Percentiles rank a stretch among this genome's conserved stretches.
phyloP scores from a whole-genome alignment of 2,329 filamentous ascomycete species.

The Pestalotiopsis sp. region DNA sequence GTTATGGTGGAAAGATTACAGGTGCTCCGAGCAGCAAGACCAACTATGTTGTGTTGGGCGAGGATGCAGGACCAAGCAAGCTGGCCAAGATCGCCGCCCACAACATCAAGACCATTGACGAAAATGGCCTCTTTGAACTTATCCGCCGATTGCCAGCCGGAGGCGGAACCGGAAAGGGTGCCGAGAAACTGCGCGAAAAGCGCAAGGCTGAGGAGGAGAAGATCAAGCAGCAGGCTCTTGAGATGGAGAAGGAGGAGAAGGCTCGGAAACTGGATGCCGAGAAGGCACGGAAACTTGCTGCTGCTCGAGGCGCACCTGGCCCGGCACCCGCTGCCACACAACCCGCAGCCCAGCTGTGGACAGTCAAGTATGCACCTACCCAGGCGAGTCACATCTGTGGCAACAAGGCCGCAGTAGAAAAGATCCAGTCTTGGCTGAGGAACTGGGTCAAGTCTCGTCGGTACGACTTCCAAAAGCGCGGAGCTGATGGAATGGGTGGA shows the following conservation, averaged over 20 bases:
- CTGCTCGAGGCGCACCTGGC: slow-evolving; percentile 40
- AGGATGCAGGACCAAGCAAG: slow-evolving; percentile 92
- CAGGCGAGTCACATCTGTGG: slow-evolving; percentile 88
- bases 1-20: slow-evolving; percentile 91
- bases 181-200: slow-evolving; percentile 83
- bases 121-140: slow-evolving; percentile 86
- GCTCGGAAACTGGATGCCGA: slow-evolving; percentile 53
- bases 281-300: slow-evolving; percentile 55
- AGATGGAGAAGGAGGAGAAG: slow-evolving; percentile 84
- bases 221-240: slow-evolving; percentile 75
- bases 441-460: slow-evolving; percentile 80
- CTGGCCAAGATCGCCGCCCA: slow-evolving; percentile 80
- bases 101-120: slow-evolving; percentile 89
- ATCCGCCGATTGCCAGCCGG: slow-evolving; percentile 81
- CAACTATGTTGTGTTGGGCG: slow-evolving; percentile 87
- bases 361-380: slow-evolving; percentile 90
- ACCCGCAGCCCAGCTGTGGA: slow-evolving; percentile 76
- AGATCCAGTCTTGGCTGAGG: slow-evolving; percentile 83
- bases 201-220: slow-evolving; percentile 83
- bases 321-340: slow-evolving; percentile 39
- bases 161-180: slow-evolving; percentile 86
- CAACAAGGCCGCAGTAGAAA: slow-evolving; percentile 89
- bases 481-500: slow-evolving; percentile 80
- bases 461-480: slow-evolving; percentile 79
- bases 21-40: slow-evolving; percentile 88